Base-by-base conservation (phyloP, 2,329 filamentous ascomycete genomes). In the Magnaporthiopsis incrustans region DNA sequence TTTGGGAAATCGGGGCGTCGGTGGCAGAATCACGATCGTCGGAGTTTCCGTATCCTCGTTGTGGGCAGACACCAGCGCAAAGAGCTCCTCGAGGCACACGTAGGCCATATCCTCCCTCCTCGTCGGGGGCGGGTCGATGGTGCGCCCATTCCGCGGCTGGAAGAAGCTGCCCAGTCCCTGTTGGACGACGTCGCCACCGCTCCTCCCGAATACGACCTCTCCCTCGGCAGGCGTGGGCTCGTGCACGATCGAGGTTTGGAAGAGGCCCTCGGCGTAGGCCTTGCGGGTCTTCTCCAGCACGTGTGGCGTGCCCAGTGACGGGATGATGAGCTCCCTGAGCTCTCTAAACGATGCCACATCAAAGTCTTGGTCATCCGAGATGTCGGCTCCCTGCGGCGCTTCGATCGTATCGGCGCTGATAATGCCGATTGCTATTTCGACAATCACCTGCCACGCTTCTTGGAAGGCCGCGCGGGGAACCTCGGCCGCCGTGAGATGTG, bases 231-330 rank as follows among this genome's bases (percentile, higher is more conserved):
- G 79, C 0, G 81, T 76, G 0, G 86, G 84, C 1, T 82, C 75
- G 73, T 97, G 92, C 62, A 97, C 87, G 65, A 97, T 85, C 1
- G 92, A 97, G 35, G 87, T 90, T 59, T 83, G 81, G 77, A 98
- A 96, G 1, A 99, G 82, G 30, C 87, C 89, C 67, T 88, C 84
- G 0, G 89, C 85, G 70, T 93, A 97, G 1, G 83, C 77, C 63
- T 83, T 83, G 57, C 92, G 85, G 3, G 88, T 85, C 67, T 79
- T 79, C 67, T 93, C 88, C 1, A 86, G 80, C 8, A 97, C 83
- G 2, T 79, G 76, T 7, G 83, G 73, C 0, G 86, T 83, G 2
- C 92, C 90, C 0, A 98, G 82, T 2, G 84, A 78, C 0, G 91
- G 89, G 5, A 92, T 89, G 57, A 96, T 87, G 44, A 97, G 81